These are phyloP conservation scores for Fistulifera pelliculosa DNA, from an alignment of 108 stramenopile genomes.

Conservation along the genomic window DNA sequence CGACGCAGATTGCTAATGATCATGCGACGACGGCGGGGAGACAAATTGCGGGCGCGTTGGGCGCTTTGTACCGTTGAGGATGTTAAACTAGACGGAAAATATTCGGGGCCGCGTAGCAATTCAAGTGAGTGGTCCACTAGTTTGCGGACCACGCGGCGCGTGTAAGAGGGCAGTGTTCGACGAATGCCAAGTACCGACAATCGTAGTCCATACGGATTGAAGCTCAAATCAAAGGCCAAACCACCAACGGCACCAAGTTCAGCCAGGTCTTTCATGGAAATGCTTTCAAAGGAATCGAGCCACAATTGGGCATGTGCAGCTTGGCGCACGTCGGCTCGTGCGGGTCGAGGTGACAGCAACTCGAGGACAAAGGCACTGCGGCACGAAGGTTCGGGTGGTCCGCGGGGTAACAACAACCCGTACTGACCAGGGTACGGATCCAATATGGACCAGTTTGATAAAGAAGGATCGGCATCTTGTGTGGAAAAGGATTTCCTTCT, in stretches of 20 bases:
- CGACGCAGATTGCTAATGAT: constrained; percentile 20
- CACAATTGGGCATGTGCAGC: constrained; percentile 60
- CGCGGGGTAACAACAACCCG: constrained; percentile 19
- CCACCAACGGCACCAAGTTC: constrained; percentile 68
- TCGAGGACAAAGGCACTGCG: constrained; percentile 62
- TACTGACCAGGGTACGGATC: not conserved
- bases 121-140: constrained; percentile 51
- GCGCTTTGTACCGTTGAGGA: constrained; percentile 27
- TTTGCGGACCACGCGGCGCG: constrained; percentile 53
- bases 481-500: no score
- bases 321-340: constrained; percentile 33
- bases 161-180: constrained; percentile 58
- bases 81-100: constrained; percentile 26
- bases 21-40: constrained; percentile 22
- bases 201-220: constrained; percentile 61
- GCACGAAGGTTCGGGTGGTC: constrained; percentile 51
- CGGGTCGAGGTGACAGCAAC: constrained; percentile 53
- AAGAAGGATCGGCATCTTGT: no score
- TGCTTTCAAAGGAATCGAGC: constrained; percentile 51
- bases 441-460: constrained; percentile 3
- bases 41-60: constrained; percentile 16
- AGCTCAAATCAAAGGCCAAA: constrained; percentile 65
- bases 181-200: constrained; percentile 58
- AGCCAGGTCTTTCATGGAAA: constrained; percentile 50
- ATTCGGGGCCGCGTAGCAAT: constrained; percentile 36